Conservation (phyloP, 495 filamentous ascomycete species). For the Glonium stellatum region DNA sequence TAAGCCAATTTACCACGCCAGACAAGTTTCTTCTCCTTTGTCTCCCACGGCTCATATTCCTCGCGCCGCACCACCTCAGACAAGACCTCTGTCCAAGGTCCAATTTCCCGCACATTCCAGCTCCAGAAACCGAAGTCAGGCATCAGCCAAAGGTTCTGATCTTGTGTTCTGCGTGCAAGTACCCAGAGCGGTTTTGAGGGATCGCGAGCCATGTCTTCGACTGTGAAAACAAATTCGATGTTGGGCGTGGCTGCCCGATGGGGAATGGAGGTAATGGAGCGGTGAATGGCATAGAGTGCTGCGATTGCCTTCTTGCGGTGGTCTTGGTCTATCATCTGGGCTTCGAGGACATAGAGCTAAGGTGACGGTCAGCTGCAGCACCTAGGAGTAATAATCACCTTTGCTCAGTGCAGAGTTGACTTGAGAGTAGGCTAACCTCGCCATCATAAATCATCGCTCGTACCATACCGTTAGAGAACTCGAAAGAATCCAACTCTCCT, state of each 20-base stretch:
- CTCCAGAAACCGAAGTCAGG: constrained; percentile 77
- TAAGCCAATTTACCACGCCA: constrained; percentile 56
- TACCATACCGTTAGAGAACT: constrained; percentile 24
- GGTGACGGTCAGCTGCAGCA: not conserved
- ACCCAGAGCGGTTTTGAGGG: constrained; percentile 45
- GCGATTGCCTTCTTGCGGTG: constrained; percentile 43
- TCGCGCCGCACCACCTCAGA: constrained; percentile 38
- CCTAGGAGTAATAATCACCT: not conserved
- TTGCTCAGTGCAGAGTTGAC: not conserved
- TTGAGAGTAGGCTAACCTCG: constrained; percentile 13
- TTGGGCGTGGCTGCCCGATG: constrained; percentile 44
- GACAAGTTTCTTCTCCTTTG: constrained; percentile 58
- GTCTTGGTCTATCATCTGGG: constrained; percentile 27
- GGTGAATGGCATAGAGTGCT: constrained; percentile 37
- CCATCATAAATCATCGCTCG: constrained; percentile 29
- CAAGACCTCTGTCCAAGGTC: constrained; percentile 49
- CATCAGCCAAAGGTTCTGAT: constrained; percentile 58
- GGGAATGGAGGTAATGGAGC: constrained; percentile 46
- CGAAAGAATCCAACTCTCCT: constrained; percentile 10
- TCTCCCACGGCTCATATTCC: constrained; percentile 30
- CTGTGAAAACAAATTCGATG: constrained; percentile 54
- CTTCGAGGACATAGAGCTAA: constrained; percentile 32
- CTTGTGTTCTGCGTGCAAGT: constrained; percentile 40
- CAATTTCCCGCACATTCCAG: constrained; percentile 57
- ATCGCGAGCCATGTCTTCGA: constrained; percentile 45